Percentiles rank a stretch among this genome's conserved stretches.
These are phyloP conservation scores for Ophiostoma angusticollis DNA, from an alignment of 2,329 filamentous ascomycete genomes.

Conservation along the genomic window DNA sequence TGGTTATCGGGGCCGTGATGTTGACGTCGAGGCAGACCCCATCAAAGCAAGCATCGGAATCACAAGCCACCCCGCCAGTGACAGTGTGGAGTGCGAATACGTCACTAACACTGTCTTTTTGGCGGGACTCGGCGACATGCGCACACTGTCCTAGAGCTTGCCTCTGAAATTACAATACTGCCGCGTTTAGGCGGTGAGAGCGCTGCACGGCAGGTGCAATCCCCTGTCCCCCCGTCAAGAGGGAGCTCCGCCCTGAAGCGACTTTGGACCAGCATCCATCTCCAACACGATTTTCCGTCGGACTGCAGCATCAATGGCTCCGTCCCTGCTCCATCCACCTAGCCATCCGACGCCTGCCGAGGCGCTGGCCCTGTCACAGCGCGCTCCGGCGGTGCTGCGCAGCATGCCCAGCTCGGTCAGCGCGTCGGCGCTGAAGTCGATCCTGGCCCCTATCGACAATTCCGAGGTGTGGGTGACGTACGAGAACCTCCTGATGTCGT, in stretches of 20 bases:
- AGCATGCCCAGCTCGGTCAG: slow-evolving; percentile 41
- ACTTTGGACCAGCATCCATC: background rate
- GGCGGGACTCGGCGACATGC: background rate
- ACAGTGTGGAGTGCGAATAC: slow-evolving; percentile 3
- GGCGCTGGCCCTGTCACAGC: slow-evolving; percentile 46
- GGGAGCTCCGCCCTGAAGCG: background rate
- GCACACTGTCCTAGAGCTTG: background rate
- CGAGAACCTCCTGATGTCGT: slow-evolving; percentile 77
- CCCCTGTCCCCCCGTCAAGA: slow-evolving; percentile 4
- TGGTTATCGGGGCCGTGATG: slow-evolving; percentile 2
- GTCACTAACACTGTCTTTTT: background rate
- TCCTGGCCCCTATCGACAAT: slow-evolving; percentile 51
- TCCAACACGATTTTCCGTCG: no score
- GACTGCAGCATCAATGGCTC: no score
- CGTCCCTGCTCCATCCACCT: slow-evolving; percentile 43
- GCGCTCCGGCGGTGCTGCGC: slow-evolving; percentile 43
- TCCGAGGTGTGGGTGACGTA: slow-evolving; percentile 73
- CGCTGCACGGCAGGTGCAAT: background rate
- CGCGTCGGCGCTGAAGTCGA: slow-evolving; percentile 37
- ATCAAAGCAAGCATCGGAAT: slow-evolving; percentile 1
- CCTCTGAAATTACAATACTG: slow-evolving; percentile 6
- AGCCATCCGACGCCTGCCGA: slow-evolving; percentile 42
- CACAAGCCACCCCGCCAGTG: no score
- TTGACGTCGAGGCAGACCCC: slow-evolving; percentile 2
- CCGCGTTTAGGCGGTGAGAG: slow-evolving; percentile 7